Evolutionary conservation across 768 basidiomycete species (phyloP).

Genomic region (Mycena vulgaris): DNA sequence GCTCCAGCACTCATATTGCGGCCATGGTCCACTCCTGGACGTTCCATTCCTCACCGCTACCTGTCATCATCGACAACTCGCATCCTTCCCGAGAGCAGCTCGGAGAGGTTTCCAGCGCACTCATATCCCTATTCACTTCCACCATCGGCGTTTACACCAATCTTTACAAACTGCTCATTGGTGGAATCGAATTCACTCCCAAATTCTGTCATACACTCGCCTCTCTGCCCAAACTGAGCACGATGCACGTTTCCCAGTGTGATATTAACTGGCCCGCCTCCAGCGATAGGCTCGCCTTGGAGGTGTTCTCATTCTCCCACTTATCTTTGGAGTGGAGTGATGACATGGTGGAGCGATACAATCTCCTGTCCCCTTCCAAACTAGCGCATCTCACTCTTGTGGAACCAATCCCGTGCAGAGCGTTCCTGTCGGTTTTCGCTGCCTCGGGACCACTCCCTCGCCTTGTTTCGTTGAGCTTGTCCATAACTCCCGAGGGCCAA

Average conservation of each 20-base stretch:
- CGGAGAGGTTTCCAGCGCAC: background rate
- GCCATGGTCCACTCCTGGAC: constrained; percentile 20
- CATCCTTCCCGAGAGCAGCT: background rate
- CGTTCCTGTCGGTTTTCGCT: constrained; percentile 6
- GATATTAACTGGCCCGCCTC: background rate
- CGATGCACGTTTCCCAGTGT: constrained; percentile 4
- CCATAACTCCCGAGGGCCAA: background rate
- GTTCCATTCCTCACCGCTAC: background rate
- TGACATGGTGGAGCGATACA: background rate
- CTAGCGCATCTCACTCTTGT: background rate
- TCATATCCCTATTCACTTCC: constrained; percentile 1
- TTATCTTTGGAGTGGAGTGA: background rate
- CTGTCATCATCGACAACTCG: background rate
- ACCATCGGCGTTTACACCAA: constrained; percentile 16
- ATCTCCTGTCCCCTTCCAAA: constrained; percentile 21
- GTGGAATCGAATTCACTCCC: background rate
- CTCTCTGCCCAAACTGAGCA: constrained; percentile 1
- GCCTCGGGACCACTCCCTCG: constrained; percentile 2
- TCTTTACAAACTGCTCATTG: constrained; percentile 7
- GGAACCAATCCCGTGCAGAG: background rate
- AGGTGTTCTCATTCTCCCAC: background rate
- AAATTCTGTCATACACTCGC: constrained; percentile 12
- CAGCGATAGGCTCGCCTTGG: background rate
- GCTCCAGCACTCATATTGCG: constrained; percentile 1
- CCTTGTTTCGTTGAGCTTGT: constrained; percentile 2